Base-by-base conservation (phyloP, 768 basidiomycete species). In the Tricholoma sp. region DNA sequence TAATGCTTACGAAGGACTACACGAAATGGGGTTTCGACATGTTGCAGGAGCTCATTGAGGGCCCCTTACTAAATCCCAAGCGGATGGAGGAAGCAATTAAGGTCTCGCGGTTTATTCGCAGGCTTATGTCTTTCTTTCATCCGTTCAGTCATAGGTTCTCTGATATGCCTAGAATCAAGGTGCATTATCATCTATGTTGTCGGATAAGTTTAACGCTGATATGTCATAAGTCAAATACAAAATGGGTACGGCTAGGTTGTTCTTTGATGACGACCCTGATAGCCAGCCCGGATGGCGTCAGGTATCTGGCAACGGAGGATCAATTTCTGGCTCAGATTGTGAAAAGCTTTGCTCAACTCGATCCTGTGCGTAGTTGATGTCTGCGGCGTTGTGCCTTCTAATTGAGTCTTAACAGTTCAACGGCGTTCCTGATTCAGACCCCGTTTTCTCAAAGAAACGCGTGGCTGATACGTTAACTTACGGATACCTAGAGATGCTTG, bases 401-500 rank as follows among this genome's bases (percentile, higher is more conserved):
- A 18, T 50, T 54, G 24, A 34, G 21, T 22, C 22, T 34, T 6
- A 46, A 18, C 54, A 92, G 89, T 88, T 86, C 65, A 89, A 88
- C 61, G 83, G 85, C 9, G 76, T 80, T 9, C 83, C 86, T 0
- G 85, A 84, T 56, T 82, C 86, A 7, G 90, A 92, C 64, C 86
- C 89, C 0, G 80, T 91, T 52, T 93, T 98, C 64, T 93, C 94
- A 1, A 89, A 89, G 67, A 81, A 85, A 61, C 81, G 92, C 6
- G 79, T 98, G 50, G 79, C 86, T 39, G 85, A 87, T 16, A 94
- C 93, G 0, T 72, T 99, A 63, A 91, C 92, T 0, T 89, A 83
- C 63, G 96, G 94, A 0, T 98, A 98, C 70, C 83, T 99, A 62
- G 94, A 97, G 64, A 94, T 99, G 87, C 79, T 99, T 2, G 96